A percentile compares a stretch with the other conserved stretches of the same genome.
Conservation (phyloP, 1,139 yeast species). For the Protomyces arabidopsidicola region DNA sequence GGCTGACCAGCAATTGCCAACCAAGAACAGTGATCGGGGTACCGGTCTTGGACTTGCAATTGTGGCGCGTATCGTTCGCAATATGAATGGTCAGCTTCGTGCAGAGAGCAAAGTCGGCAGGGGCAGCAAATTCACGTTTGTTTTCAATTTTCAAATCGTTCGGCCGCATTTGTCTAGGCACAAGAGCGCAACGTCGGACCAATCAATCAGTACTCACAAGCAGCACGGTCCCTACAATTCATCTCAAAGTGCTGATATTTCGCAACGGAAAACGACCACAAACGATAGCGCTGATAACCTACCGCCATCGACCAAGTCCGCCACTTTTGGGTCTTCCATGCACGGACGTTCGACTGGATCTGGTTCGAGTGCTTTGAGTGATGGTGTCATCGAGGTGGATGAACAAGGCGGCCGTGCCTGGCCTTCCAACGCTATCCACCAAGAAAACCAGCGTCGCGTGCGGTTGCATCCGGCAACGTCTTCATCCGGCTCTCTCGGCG, state of each 20-base stretch:
- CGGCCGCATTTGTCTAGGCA: not conserved
- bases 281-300: not conserved
- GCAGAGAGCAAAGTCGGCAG: slow-evolving; percentile 21
- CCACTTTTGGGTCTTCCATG: not conserved
- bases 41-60: slow-evolving; percentile 26
- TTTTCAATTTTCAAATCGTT: slow-evolving; percentile 9
- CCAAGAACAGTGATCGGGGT: slow-evolving; percentile 11
- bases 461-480: not conserved
- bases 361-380: not conserved
- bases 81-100: slow-evolving; percentile 24
- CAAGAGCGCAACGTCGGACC: not conserved
- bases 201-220: not conserved
- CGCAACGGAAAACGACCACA: not conserved
- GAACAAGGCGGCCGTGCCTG: slow-evolving; percentile 3
- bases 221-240: not conserved
- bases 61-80: slow-evolving; percentile 26
- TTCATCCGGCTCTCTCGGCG: not conserved
- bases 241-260: not conserved
- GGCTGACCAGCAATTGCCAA: not conserved
- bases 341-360: not conserved
- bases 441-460: not conserved
- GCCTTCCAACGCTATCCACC: slow-evolving; percentile 13
- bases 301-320: not conserved
- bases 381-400: slow-evolving; percentile 7
- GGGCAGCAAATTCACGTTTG: slow-evolving; percentile 23